Percentiles rank a stretch among this genome's conserved stretches.
phyloP scores from a whole-genome alignment of 345 rosid genomes.

The Arabis hirsuta region DNA sequence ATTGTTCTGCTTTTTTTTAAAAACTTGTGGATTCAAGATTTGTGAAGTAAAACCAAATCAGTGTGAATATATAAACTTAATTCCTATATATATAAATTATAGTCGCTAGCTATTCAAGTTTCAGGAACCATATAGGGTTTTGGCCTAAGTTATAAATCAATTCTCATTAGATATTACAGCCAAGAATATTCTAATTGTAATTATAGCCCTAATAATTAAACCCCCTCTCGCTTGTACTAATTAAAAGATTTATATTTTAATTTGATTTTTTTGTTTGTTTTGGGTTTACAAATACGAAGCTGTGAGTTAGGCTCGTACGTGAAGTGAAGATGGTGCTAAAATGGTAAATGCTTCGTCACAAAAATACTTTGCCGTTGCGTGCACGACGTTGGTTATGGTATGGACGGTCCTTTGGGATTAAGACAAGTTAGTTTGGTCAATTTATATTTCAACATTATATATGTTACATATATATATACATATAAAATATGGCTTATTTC shows the following conservation, averaged over 20 bases:
- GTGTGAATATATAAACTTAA: not conserved
- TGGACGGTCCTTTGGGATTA: constrained; percentile 26
- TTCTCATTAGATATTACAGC: not conserved
- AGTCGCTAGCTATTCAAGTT: not conserved
- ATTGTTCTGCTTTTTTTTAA: not conserved
- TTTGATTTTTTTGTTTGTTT: not conserved
- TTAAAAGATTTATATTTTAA: not conserved
- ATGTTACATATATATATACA: not conserved
- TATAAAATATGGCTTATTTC: constrained; percentile 6
- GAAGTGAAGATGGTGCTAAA: constrained; percentile 22
- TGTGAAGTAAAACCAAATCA: constrained; percentile 17
- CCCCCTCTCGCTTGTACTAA: not conserved
- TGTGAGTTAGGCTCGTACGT: not conserved
- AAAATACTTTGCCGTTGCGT: constrained; percentile 34
- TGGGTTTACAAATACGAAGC: not conserved
- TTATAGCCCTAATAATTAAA: too few species aligned
- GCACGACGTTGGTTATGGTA: constrained; percentile 32
- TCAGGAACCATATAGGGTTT: not conserved
- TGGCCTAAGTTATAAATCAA: too few species aligned
- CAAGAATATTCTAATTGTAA: too few species aligned
- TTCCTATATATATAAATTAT: not conserved
- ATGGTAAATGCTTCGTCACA: constrained; percentile 5
- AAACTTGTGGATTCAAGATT: constrained; percentile 19
- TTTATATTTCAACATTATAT: constrained; percentile 22
- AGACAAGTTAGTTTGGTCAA: constrained; percentile 24